These are phyloP conservation scores for Neurospora hispaniola DNA, from an alignment of 495 filamentous ascomycete genomes.

Conservation along the genomic window DNA sequence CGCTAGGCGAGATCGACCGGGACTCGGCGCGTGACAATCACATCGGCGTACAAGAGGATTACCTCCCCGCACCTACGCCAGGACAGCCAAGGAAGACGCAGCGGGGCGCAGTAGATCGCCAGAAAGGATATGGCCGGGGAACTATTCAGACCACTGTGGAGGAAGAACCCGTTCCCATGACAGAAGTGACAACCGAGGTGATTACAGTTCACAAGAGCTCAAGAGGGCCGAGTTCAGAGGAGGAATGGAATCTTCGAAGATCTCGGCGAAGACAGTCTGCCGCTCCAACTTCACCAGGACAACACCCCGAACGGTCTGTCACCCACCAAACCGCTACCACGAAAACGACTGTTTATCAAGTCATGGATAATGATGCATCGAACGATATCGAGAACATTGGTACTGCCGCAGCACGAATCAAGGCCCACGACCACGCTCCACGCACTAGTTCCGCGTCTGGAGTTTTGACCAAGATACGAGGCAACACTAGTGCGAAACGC, in stretches of 20 bases:
- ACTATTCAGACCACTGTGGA: slow-evolving; percentile 32
- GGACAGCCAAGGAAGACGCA: slow-evolving; percentile 89
- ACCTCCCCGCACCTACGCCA: slow-evolving; percentile 87
- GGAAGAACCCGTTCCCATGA: slow-evolving; percentile 19
- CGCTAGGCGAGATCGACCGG: slow-evolving; percentile 80
- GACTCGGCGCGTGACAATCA: slow-evolving; percentile 49
- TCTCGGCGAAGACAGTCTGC: slow-evolving; percentile 46
- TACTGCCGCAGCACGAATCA: slow-evolving; percentile 37
- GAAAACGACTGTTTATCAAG: slow-evolving; percentile 45
- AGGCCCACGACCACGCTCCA: slow-evolving; percentile 53
- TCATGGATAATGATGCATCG: slow-evolving; percentile 45
- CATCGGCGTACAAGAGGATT: slow-evolving; percentile 57
- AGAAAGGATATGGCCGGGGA: slow-evolving; percentile 42
- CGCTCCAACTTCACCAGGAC: slow-evolving; percentile 30
- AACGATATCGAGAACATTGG: slow-evolving; percentile 45
- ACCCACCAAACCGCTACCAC: slow-evolving; percentile 51
- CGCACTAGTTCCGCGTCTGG: slow-evolving; percentile 51
- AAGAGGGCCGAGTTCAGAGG: slow-evolving; percentile 60
- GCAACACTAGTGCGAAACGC: slow-evolving; percentile 45
- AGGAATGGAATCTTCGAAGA: slow-evolving; percentile 63
- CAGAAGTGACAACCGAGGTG: slow-evolving; percentile 23
- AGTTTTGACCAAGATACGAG: slow-evolving; percentile 64
- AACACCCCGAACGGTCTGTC: slow-evolving; percentile 27
- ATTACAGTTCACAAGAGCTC: slow-evolving; percentile 41
- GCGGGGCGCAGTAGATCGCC: slow-evolving; percentile 31